Evolutionary conservation across 2,329 filamentous ascomycete species (phyloP).

Genomic region (Dryadomyces quercivorus): DNA sequence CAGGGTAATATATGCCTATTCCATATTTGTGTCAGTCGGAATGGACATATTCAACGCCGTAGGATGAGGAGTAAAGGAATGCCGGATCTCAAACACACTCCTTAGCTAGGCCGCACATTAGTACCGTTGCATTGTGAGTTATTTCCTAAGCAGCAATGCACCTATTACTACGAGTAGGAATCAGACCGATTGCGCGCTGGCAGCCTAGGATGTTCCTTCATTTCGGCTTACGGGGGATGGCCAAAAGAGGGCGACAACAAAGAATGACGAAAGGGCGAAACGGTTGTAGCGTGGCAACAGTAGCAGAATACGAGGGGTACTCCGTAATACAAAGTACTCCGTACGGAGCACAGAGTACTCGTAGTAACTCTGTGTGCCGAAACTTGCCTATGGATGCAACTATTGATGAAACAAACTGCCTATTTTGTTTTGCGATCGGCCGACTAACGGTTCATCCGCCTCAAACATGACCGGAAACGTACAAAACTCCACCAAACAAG

Average conservation of each 20-base stretch:
- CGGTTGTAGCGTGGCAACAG: not conserved
- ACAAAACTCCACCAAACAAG: not conserved
- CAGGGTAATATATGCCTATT: too few relatives aligned
- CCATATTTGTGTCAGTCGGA: too few relatives aligned
- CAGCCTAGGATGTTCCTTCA: not conserved
- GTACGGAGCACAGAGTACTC: not conserved
- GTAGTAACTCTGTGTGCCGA: not conserved
- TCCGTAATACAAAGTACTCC: not conserved
- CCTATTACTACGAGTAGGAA: not conserved
- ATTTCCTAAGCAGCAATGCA: not conserved
- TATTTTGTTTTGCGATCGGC: not conserved
- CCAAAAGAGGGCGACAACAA: too few relatives aligned
- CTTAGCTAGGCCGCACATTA: too few relatives aligned
- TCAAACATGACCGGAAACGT: not conserved
- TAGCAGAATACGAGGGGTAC: not conserved
- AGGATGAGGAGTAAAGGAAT: too few relatives aligned
- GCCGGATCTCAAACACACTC: too few relatives aligned
- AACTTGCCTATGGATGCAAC: not conserved
- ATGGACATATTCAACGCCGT: too few relatives aligned
- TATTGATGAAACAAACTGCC: not conserved
- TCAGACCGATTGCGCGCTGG: too few relatives aligned
- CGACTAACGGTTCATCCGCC: not conserved
- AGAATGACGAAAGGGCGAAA: too few relatives aligned
- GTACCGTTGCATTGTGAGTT: too few relatives aligned
- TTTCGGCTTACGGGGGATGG: not conserved